phyloP scores from a whole-genome alignment of 2,329 filamentous ascomycete genomes.

The Thelonectria blattea region DNA sequence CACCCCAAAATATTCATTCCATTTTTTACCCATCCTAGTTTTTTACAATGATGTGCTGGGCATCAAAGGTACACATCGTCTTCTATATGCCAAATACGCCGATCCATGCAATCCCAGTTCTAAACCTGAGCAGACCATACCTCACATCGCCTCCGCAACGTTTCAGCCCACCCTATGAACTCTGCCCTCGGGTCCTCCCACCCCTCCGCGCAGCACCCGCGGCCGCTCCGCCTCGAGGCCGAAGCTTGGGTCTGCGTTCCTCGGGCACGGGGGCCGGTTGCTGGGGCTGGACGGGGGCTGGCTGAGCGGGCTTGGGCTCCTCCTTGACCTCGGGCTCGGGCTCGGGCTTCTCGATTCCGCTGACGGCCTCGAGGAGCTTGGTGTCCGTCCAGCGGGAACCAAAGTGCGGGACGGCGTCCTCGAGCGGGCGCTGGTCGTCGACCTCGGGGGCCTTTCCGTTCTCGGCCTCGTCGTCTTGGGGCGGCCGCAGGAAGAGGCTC shows the following conservation, averaged over 20 bases:
- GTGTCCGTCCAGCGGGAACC: conserved; percentile 51
- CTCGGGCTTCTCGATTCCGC: conserved; percentile 48
- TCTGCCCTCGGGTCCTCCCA: conserved; percentile 34
- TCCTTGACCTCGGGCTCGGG: conserved; percentile 36
- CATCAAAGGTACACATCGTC: neutral
- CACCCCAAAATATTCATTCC: conserved; percentile 8
- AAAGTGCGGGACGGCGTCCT: conserved; percentile 48
- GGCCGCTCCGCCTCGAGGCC: conserved; percentile 36
- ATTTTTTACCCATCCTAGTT: neutral
- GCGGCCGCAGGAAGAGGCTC: conserved; percentile 60
- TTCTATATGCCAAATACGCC: conserved; percentile 27
- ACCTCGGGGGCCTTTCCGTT: conserved; percentile 22
- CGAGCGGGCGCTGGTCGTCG: conserved; percentile 35
- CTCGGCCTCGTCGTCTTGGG: conserved; percentile 20
- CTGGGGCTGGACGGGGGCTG: conserved; percentile 24
- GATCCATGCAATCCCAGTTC: conserved; percentile 29
- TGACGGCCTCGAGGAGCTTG: conserved; percentile 54
- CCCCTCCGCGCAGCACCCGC: conserved; percentile 37
- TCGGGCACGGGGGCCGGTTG: conserved; percentile 28
- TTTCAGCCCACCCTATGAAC: conserved; percentile 19
- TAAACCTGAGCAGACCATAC: neutral
- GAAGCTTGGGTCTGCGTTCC: conserved; percentile 38
- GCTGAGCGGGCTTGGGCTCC: conserved; percentile 35
- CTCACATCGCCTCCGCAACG: neutral
- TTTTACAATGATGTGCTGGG: neutral